Percentiles rank a stretch among this genome's conserved stretches.
Conservation (phyloP, 1,284 basidiomycete genomes). For the Tylopilus microsporus region DNA sequence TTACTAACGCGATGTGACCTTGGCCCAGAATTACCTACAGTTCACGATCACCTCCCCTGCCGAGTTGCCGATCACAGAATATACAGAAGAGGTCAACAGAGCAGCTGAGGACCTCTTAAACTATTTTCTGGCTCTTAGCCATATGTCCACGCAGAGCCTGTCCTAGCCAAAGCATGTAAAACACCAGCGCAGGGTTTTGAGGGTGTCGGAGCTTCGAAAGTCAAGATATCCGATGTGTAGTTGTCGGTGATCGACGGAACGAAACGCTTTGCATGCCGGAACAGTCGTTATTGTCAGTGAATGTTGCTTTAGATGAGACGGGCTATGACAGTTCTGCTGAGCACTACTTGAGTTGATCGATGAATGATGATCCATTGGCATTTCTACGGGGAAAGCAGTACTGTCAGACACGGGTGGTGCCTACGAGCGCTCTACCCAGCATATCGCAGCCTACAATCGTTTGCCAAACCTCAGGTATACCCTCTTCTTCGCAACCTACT, state of each 20-base stretch:
- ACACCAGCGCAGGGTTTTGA: conserved; percentile 17
- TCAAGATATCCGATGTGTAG: no score
- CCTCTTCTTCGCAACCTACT: conserved; percentile 70
- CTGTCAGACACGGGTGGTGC: no score
- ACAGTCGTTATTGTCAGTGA: no score
- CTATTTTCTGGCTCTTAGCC: conserved; percentile 35
- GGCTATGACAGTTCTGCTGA: no score
- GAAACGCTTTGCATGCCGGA: neutral
- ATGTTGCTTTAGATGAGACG: neutral
- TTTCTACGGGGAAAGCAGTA: no score
- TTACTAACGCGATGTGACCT: conserved; percentile 1
- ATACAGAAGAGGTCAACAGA: conserved; percentile 59
- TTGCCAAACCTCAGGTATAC: conserved; percentile 58
- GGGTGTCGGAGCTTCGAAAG: neutral
- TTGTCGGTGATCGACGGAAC: no score
- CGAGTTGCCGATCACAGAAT: conserved; percentile 69
- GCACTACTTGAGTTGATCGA: no score
- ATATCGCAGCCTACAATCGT: conserved; percentile 48
- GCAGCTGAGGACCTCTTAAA: conserved; percentile 64
- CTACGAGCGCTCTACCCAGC: neutral
- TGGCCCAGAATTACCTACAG: conserved; percentile 59
- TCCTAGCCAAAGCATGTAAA: neutral
- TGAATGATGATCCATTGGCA: no score
- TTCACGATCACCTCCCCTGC: conserved; percentile 76
- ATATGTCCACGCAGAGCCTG: neutral